These are phyloP conservation scores for Iodosphaeria phyllophila DNA, from an alignment of 2,329 filamentous ascomycete species.

Conservation along the genomic window DNA sequence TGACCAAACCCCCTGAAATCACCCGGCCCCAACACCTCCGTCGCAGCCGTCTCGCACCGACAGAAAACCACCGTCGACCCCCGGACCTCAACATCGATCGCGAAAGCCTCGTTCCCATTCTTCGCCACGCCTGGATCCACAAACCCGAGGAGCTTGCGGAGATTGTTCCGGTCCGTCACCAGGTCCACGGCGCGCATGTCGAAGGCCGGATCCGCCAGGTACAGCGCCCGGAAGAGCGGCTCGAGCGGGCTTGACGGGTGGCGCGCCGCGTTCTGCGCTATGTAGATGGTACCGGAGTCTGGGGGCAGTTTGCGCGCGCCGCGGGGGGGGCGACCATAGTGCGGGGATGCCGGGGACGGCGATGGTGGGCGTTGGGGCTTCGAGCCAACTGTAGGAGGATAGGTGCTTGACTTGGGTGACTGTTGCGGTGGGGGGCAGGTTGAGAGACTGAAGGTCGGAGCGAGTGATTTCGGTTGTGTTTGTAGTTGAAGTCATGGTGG, in stretches of 20 bases:
- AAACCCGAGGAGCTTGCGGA: conserved; percentile 28
- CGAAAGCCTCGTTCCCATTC: conserved; percentile 15
- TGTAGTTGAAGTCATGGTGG: no score
- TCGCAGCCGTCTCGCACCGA: conserved; percentile 13
- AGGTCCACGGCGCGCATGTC: conserved; percentile 19
- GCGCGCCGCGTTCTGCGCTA: conserved; percentile 24
- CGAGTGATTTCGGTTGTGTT: no score
- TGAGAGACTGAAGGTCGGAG: no score
- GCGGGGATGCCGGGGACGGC: conserved; percentile 22
- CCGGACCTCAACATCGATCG: conserved; percentile 20
- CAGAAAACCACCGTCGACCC: conserved; percentile 19
- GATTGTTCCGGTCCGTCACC: conserved; percentile 26
- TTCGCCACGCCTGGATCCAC: conserved; percentile 11
- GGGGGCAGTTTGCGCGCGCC: conserved; percentile 10
- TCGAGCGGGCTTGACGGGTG: conserved; percentile 23
- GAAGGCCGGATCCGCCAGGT: conserved; percentile 17
- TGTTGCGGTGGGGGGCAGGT: conserved; percentile 4
- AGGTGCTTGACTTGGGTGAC: conserved; percentile 20
- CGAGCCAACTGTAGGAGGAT: conserved; percentile 31
- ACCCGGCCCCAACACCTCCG: conserved; percentile 11
- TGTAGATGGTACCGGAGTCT: conserved; percentile 22
- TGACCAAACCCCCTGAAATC: conserved; percentile 23
- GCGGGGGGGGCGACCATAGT: conserved; percentile 17
- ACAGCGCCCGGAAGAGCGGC: conserved; percentile 25
- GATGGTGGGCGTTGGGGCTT: conserved; percentile 20